Evolutionary conservation across 139 green algal species (phyloP).

Genomic region (Coelastrella sp.): DNA sequence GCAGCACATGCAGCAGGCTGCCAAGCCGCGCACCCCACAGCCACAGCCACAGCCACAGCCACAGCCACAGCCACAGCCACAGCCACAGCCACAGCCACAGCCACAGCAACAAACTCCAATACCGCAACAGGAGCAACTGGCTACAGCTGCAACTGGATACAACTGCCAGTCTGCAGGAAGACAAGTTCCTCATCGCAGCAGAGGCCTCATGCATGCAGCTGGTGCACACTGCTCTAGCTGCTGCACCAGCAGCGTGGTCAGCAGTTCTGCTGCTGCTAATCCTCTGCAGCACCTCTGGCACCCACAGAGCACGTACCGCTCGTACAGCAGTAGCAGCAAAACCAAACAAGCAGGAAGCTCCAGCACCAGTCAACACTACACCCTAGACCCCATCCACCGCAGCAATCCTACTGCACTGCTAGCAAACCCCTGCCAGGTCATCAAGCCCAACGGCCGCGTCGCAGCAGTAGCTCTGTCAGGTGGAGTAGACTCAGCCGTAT

Average conservation of each 20-base stretch:
- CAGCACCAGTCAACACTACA: constrained; percentile 1
- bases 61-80: no score
- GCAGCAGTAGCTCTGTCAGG: constrained; percentile 85
- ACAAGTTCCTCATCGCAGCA: no score
- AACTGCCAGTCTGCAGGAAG: neutral
- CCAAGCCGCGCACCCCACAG: neutral
- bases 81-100: no score
- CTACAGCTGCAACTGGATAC: neutral
- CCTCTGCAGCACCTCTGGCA: no score
- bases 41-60: no score
- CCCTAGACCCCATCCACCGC: constrained; percentile 31
- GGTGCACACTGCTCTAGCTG: neutral
- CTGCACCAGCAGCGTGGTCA: neutral
- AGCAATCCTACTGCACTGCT: neutral
- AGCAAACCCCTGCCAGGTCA: neutral
- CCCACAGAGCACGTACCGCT: neutral
- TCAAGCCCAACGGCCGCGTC: neutral
- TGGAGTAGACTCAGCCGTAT: constrained; percentile 88
- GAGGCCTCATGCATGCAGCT: no score
- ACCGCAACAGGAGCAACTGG: neutral
- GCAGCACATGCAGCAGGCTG: neutral
- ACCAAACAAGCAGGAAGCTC: neutral
- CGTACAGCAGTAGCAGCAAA: neutral
- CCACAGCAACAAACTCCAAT: neutral
- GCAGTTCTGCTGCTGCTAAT: neutral